Evolutionary conservation across 495 filamentous ascomycete species (phyloP).

Genomic region (Podospora fimiseda): DNA sequence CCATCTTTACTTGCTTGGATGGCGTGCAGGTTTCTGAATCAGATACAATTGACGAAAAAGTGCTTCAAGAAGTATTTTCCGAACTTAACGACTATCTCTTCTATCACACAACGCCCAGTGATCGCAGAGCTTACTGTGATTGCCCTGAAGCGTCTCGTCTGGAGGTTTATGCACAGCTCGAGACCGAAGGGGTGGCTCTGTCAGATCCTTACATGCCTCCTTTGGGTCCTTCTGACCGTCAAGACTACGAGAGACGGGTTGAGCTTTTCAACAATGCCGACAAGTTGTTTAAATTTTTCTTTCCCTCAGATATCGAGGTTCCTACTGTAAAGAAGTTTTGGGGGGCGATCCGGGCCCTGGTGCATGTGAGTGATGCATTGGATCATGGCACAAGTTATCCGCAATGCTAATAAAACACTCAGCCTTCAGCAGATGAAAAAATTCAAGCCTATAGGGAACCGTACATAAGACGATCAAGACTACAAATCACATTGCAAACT

Average conservation of each 20-base stretch:
- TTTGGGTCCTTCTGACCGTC: no score
- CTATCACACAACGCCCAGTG: neutral
- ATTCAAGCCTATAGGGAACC: no score
- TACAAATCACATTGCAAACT: no score
- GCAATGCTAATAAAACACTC: neutral
- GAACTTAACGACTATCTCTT: neutral
- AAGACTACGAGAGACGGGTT: conserved; percentile 18
- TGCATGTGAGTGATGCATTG: conserved; percentile 14
- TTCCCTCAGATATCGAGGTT: conserved; percentile 17
- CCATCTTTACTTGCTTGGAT: conserved; percentile 7
- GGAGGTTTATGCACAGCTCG: neutral
- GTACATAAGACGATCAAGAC: no score
- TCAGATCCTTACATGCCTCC: no score
- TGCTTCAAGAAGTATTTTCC: neutral
- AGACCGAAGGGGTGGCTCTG: neutral
- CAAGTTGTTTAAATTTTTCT: conserved; percentile 30
- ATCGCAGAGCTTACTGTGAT: neutral
- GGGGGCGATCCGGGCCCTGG: conserved; percentile 24
- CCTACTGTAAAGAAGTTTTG: conserved; percentile 30
- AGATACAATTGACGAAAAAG: neutral
- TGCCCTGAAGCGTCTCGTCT: neutral
- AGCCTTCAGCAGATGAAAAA: no score
- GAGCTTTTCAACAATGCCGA: conserved; percentile 29
- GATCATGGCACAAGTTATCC: neutral
- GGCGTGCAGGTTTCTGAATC: conserved; percentile 1